Base-by-base conservation (phyloP, 169 alveolate genomes). In the Toxoplasma gondii region DNA sequence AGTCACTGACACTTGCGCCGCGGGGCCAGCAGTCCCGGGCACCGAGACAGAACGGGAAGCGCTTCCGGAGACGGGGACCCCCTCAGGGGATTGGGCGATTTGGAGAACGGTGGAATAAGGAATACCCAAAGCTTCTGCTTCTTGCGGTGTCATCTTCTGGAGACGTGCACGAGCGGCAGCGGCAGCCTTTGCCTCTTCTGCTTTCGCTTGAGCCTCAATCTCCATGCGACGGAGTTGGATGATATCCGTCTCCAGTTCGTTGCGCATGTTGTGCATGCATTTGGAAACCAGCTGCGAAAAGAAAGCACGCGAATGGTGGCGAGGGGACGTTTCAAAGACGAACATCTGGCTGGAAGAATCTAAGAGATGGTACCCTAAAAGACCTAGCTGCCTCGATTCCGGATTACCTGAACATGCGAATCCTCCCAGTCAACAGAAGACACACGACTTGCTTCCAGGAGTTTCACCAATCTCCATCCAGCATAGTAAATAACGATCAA, bases 261-360 rank as follows among this genome's bases (percentile, higher is more conserved):
- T 45, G 58, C 80, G 92, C 92, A 87, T 87, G 92, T 87, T 87
- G 53, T 87, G 92, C 39, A 87, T 31, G 92, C 92, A 87, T 34
- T 87, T 87, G 53, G 81, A 49, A 34, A 87, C 80, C 81, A 87
- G 53, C 92, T 87, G 88, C 34, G 84, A 74, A 7, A n/a, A n/a
- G 1, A 74, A 34, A 34, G 1, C 12, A 27, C 41, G 44, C 7
- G 16, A 24, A 36, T 31, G 81, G 0, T 24, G 27, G 31, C 22
- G n/a, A 69, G 41, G 36, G 81, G 0, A 69, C 27, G 27, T n/a
- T 31, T 12, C 0, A 12, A 69, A 12, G 0, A 19, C 36, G 41
- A 69, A 27, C 81, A 24, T 69, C 27, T 69, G 38, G 81, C 38
- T 17, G 81, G 27, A 0, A 27, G 0, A 0, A 17, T 31, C 12